Base-by-base conservation (phyloP, 345 rosid species). In the Bruguiera parviflora region DNA sequence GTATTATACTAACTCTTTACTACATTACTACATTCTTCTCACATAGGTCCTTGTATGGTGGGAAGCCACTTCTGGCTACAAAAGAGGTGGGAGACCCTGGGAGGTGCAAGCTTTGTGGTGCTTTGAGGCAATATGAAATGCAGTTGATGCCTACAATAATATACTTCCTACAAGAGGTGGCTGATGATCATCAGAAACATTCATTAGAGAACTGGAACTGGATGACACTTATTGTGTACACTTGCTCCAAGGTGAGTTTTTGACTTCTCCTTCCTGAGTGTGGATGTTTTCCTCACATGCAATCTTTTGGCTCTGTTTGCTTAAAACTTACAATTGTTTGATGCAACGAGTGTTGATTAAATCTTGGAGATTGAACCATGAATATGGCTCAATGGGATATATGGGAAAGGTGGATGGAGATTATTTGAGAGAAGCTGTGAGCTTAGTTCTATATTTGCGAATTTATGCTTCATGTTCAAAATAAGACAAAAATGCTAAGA, bases 61-160 rank as follows among this genome's bases (percentile, higher is more conserved):
- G 91, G 21, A 85, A 85, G 55, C 89, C 96, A 10, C 82, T 92
- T 69, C 72, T 85, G 62, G 92, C 93, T n/a, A 71, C 71, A 5
- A 68, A 65, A 55, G 87, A 80, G 63, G 29, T 76, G 28, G 83
- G 33, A 66, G 70, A 83, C 59, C 84, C 87, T 2, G 86, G 83
- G n/a, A 84, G 64, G 4, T 95, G 97, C 71, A 39, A 22, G 47
- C 70, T 71, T 7, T 95, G 99, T 58, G 82, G 87, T 72, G 75
- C 85, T 67, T 78, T 79, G 56, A 87, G 87, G 85, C 83, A 78
- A 31, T 92, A 79, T 67, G 99, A 95, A 82, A 81, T 95, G 88
- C 99, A 95, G 82, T 81, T 95, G 57, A 92, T 95, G 99, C 80
- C 97, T 28, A 86, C 96, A 0, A 58, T 91, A 27, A 85, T 92